Evolutionary conservation across 2,329 filamentous ascomycete genomes (phyloP).

Genomic region (Dryadomyces quercus-mongolicae): DNA sequence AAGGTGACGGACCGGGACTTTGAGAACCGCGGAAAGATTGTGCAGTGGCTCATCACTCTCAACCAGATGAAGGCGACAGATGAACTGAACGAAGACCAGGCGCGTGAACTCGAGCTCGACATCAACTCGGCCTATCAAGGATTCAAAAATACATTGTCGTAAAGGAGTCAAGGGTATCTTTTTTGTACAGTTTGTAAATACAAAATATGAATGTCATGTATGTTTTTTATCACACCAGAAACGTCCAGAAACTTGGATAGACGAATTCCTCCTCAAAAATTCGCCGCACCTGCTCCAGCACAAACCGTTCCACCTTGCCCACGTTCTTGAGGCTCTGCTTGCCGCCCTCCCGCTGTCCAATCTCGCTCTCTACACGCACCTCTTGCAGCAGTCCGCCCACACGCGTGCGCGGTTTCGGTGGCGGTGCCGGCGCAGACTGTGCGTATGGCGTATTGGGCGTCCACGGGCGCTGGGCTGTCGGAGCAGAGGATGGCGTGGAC

Average conservation of each 20-base stretch:
- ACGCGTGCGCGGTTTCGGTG: background rate
- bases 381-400: constrained; percentile 77
- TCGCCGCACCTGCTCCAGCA: constrained; percentile 86
- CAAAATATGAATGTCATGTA: background rate
- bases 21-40: constrained; percentile 90
- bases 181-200: background rate
- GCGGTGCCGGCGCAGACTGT: background rate
- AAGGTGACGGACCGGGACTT: constrained; percentile 94
- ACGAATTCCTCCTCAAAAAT: constrained; percentile 99
- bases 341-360: constrained; percentile 79
- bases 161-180: background rate
- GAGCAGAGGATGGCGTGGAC: background rate
- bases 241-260: constrained; percentile 97
- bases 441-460: background rate
- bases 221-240: constrained; percentile 52
- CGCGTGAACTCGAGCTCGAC: constrained; percentile 79
- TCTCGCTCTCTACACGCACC: constrained; percentile 94
- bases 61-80: constrained; percentile 98
- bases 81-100: constrained; percentile 76
- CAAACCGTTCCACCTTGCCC: constrained; percentile 95
- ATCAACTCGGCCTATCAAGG: constrained; percentile 91
- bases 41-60: constrained; percentile 93
- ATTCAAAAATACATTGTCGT: constrained; percentile 67
- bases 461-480: background rate
- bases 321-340: constrained; percentile 97